phyloP scores from a whole-genome alignment of 1,139 yeast species.

The Yamadazyma aaseri region DNA sequence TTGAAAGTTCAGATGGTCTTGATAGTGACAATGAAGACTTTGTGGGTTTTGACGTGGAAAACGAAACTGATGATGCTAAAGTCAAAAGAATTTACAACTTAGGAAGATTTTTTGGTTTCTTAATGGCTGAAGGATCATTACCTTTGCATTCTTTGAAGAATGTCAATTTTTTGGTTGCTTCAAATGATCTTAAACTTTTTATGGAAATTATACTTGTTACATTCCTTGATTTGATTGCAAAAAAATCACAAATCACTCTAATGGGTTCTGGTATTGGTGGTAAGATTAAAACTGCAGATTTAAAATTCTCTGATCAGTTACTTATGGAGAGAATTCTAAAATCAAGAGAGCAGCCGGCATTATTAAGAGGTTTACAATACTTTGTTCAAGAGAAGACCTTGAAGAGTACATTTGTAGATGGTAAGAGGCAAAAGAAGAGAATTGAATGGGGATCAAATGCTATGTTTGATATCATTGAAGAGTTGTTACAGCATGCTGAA shows the following conservation, averaged over 20 bases:
- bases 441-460: constrained; percentile 70
- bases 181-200: constrained; percentile 64
- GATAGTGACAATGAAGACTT: constrained; percentile 38
- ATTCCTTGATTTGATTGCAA: constrained; percentile 64
- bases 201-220: constrained; percentile 72
- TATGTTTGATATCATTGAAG: constrained; percentile 54
- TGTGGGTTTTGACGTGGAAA: constrained; percentile 30
- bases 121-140: constrained; percentile 71
- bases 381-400: constrained; percentile 58
- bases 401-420: constrained; percentile 51
- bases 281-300: constrained; percentile 27
- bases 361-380: constrained; percentile 72
- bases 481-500: constrained; percentile 17
- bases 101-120: constrained; percentile 75
- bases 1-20: constrained; percentile 53
- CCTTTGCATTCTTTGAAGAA: constrained; percentile 72
- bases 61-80: constrained; percentile 42
- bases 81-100: constrained; percentile 63
- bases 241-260: constrained; percentile 55
- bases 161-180: constrained; percentile 72
- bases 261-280: constrained; percentile 43
- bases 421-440: constrained; percentile 59
- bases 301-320: constrained; percentile 52
- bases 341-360: constrained; percentile 60
- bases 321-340: constrained; percentile 56